Percentiles rank a stretch among this genome's conserved stretches.
Conservation (phyloP, 495 filamentous ascomycete species). For the Mytilinidion resinicola region DNA sequence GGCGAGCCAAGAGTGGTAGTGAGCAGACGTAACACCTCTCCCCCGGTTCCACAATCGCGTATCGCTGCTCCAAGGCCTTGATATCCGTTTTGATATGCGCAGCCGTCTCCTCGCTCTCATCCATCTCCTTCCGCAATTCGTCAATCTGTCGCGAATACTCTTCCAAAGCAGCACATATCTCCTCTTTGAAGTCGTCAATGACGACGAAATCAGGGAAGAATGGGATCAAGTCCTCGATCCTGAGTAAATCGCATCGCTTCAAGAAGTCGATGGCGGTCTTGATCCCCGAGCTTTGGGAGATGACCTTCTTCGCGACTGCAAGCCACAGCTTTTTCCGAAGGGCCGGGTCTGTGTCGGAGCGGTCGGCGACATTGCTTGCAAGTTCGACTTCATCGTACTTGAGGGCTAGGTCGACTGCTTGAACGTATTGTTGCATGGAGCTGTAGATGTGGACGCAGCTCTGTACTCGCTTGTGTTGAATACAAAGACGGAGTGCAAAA, state of each 20-base stretch:
- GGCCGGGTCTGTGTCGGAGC: conserved; percentile 65
- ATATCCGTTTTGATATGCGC: conserved; percentile 85
- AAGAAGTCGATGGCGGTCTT: conserved; percentile 94
- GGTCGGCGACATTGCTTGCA: conserved; percentile 82
- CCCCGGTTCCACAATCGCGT: conserved; percentile 94
- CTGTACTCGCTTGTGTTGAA: conserved; percentile 84
- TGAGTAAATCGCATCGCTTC: conserved; percentile 79
- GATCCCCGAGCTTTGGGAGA: conserved; percentile 75
- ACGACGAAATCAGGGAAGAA: conserved; percentile 99
- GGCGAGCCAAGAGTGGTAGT: conserved; percentile 74
- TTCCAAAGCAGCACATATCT: conserved; percentile 90
- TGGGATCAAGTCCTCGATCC: conserved; percentile 93
- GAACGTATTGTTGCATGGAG: conserved; percentile 84
- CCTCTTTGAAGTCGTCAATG: conserved; percentile 97
- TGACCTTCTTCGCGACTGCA: conserved; percentile 85
- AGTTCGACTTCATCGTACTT: conserved; percentile 84
- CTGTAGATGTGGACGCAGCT: conserved; percentile 95
- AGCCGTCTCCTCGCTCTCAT: conserved; percentile 80
- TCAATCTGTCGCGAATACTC: conserved; percentile 89
- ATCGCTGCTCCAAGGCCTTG: conserved; percentile 71
- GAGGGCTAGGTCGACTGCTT: conserved; percentile 86
- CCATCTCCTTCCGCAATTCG: conserved; percentile 87
- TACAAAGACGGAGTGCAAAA: conserved; percentile 92
- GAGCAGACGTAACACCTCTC: conserved; percentile 87
- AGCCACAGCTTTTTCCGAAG: conserved; percentile 94